Conservation (phyloP, 108 stramenopile genomes). For the Asterionellopsis glacialis region DNA sequence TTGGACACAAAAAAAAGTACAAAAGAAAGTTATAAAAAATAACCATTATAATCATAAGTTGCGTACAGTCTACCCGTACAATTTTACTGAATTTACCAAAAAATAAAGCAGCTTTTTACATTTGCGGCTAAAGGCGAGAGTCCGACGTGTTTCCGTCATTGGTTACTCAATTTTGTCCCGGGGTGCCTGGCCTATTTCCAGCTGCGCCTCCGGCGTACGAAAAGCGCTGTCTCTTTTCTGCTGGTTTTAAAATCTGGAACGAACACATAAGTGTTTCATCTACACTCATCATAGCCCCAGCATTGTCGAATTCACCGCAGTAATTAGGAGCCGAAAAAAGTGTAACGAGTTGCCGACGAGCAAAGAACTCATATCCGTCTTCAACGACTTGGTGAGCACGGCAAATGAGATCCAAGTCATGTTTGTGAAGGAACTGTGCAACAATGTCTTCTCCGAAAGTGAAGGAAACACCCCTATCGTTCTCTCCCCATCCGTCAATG, state of each 20-base stretch:
- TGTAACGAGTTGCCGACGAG: slow-evolving; percentile 96
- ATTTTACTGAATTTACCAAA: too few species aligned
- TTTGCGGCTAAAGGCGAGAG: too few species aligned
- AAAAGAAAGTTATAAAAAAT: too few species aligned
- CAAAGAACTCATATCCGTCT: slow-evolving; percentile 99
- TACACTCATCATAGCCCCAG: slow-evolving; percentile 99
- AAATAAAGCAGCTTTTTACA: too few species aligned
- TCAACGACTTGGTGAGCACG: slow-evolving; percentile 99
- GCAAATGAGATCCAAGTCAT: slow-evolving; percentile 99
- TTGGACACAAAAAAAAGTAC: too few species aligned
- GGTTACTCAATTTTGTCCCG: too few species aligned
- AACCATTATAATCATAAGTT: too few species aligned
- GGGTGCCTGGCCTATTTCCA: too few species aligned
- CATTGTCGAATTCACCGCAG: slow-evolving; percentile 99
- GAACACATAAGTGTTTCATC: slow-evolving; percentile 99
- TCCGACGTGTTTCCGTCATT: too few species aligned
- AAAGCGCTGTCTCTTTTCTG: slow-evolving; percentile 97
- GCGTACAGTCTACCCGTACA: too few species aligned
- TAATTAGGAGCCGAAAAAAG: slow-evolving; percentile 99
- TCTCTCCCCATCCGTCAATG: slow-evolving; percentile 99
- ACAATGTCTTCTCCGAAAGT: slow-evolving; percentile 99
- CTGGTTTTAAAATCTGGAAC: slow-evolving; percentile 99
- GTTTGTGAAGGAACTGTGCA: slow-evolving; percentile 93
- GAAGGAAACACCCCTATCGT: slow-evolving; percentile 99
- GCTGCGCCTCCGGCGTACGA: slow-evolving; percentile 72